Evolutionary conservation across 306 rosid genomes (phyloP).

Genomic region (Argentina anserina): DNA sequence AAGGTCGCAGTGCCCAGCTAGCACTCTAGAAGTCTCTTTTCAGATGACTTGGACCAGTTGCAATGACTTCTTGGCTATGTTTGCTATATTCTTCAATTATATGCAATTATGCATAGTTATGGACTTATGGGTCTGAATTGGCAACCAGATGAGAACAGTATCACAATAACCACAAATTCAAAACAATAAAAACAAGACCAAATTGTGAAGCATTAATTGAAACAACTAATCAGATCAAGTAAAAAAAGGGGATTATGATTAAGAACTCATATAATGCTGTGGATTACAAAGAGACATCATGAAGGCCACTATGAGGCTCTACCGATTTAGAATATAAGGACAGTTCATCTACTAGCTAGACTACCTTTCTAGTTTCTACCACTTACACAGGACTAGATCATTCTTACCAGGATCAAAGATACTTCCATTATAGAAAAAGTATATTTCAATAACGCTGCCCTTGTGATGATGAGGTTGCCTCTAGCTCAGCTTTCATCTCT

Average conservation of each 20-base stretch:
- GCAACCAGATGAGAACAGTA: not conserved
- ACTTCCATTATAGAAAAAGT: not conserved
- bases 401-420: constrained; percentile 1
- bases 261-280: not conserved
- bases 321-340: constrained; percentile 5
- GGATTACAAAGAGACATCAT: constrained; percentile 14
- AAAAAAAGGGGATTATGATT: not conserved
- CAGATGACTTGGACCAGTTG: not conserved
- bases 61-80: not conserved
- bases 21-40: not conserved
- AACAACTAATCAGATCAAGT: not conserved
- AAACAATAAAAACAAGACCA: not conserved
- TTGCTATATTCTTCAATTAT: not conserved
- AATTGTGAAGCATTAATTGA: not conserved
- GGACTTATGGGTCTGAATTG: not conserved
- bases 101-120: not conserved
- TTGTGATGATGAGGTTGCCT: not conserved
- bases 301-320: not conserved
- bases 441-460: not conserved
- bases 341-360: constrained; percentile 18
- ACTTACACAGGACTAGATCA: not conserved
- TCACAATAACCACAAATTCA: not conserved
- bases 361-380: not conserved
- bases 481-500: not conserved
- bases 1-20: not conserved